Conservation (phyloP, 495 filamentous ascomycete species). For the Annulohypoxylon bovei region DNA sequence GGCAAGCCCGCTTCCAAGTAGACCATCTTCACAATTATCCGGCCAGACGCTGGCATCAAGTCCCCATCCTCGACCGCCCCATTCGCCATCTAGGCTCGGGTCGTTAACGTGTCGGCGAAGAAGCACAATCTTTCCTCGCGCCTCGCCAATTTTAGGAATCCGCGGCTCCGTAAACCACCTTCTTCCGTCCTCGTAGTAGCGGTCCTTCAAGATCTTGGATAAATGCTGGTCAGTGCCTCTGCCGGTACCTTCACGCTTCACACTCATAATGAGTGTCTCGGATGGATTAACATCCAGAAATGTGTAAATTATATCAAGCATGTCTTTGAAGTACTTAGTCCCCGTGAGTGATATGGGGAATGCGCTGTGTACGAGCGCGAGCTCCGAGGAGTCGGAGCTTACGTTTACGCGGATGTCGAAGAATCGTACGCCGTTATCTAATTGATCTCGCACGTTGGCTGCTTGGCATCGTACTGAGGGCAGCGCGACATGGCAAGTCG, state of each 20-base stretch:
- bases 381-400: conserved; percentile 74
- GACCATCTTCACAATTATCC: conserved; percentile 84
- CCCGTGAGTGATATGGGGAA: conserved; percentile 60
- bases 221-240: conserved; percentile 82
- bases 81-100: conserved; percentile 65
- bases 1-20: conserved; percentile 75
- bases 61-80: conserved; percentile 75
- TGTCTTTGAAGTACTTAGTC: conserved; percentile 74
- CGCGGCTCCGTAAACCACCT: conserved; percentile 82
- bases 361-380: conserved; percentile 60
- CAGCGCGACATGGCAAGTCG: conserved; percentile 81
- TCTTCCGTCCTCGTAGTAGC: conserved; percentile 69
- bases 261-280: conserved; percentile 84
- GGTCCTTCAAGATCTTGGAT: conserved; percentile 71
- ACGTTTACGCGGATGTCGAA: conserved; percentile 88
- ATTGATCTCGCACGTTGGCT: conserved; percentile 76
- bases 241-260: conserved; percentile 92
- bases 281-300: conserved; percentile 83
- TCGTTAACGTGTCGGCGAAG: conserved; percentile 80
- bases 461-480: conserved; percentile 95
- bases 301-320: conserved; percentile 72
- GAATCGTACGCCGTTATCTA: conserved; percentile 92
- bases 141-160: conserved; percentile 85
- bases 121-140: conserved; percentile 84
- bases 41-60: conserved; percentile 87